A percentile compares a stretch with the other conserved stretches of the same genome.
phyloP scores from a whole-genome alignment of 202 grass and related monocot species.

The Brachypodium distachyon region DNA sequence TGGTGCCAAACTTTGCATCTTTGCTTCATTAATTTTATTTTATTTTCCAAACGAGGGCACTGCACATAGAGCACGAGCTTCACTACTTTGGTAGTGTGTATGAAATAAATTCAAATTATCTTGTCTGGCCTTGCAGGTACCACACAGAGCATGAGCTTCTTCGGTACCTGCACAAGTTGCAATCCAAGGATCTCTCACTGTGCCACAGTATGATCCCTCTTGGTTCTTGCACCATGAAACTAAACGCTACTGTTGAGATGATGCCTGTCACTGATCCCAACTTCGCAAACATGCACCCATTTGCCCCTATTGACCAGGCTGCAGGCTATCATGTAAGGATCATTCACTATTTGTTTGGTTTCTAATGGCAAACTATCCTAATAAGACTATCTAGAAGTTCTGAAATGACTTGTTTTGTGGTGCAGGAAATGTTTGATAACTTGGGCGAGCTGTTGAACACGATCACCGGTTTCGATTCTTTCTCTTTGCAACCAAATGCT shows the following conservation, averaged over 20 bases:
- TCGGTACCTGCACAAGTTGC: constrained; percentile 89
- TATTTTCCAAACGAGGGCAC: neutral
- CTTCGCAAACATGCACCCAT: constrained; percentile 87
- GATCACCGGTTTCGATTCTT: constrained; percentile 96
- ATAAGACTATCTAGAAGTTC: neutral
- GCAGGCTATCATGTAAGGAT: constrained; percentile 73
- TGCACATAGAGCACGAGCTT: neutral
- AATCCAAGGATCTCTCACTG: constrained; percentile 86
- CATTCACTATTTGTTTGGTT: neutral
- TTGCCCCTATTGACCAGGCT: constrained; percentile 79
- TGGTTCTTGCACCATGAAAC: constrained; percentile 99
- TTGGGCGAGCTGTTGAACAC: constrained; percentile 77
- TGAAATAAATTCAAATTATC: constrained; percentile 3
- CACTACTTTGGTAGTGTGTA: neutral
- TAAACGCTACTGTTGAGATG: constrained; percentile 97
- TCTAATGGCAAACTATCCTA: neutral
- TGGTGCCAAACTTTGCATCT: neutral
- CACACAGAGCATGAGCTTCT: constrained; percentile 98
- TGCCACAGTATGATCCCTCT: constrained; percentile 99
- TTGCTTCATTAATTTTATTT: neutral
- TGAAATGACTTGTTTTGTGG: constrained; percentile 23
- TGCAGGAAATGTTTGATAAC: constrained; percentile 97
- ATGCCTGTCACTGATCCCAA: constrained; percentile 94
- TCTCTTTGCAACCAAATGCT: constrained; percentile 99
- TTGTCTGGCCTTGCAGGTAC: constrained; percentile 59